Evolutionary conservation across 2,329 filamentous ascomycete genomes (phyloP), one percentile per base, ranked within the genome.

Genomic region (Hymenoscyphus albidus): DNA sequence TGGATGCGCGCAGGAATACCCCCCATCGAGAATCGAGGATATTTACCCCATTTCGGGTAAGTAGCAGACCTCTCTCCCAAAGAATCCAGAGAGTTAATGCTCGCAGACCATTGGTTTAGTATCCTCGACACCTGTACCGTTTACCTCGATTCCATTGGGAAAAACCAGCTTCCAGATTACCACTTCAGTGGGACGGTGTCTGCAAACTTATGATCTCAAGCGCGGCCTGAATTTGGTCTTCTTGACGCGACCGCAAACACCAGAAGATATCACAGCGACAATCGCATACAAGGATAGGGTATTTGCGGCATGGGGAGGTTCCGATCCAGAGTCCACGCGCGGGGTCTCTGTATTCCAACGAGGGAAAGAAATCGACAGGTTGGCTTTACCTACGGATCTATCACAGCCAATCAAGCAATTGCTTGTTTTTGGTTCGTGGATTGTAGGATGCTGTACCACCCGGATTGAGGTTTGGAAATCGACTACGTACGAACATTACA

Each of bases 121-220:
- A 1, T 97, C 95, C 5, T 92, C 95, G 0, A 97, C 94, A 2
- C 79, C 83, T 59, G 92, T 97, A 0, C 94, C 95, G 0, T 98
- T 99, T 75, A 93, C 94, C 1, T 90, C 90, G 5, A 85, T 96
- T 39, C 91, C 94, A 0, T 82, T 97, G 16, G 95, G 95, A 64
- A 97, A 96, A 78, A 94, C 92, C 0, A 96, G 93, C 3, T 99
- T 97, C 75, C 95, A 99, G 77, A 92, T 99, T 77, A 98, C 95
- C 40, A 99, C 95, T 38, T 98, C 92, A 0, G 91, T 96, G 67
- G 95, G 94, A 68, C 86, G 88, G 73, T 92, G 89, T 65, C 84
- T 99, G 58, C 95, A 99, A 78, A 99, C 95, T 0, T 99, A 99
- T 80, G 95, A 99, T 76, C 80, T 99, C 67, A 92, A 90, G 76